A percentile compares a stretch with the other conserved stretches of the same genome.
Evolutionary conservation across 2,329 filamentous ascomycete species (phyloP).

Genomic region (Immersiporthe knoxdaviesiana): DNA sequence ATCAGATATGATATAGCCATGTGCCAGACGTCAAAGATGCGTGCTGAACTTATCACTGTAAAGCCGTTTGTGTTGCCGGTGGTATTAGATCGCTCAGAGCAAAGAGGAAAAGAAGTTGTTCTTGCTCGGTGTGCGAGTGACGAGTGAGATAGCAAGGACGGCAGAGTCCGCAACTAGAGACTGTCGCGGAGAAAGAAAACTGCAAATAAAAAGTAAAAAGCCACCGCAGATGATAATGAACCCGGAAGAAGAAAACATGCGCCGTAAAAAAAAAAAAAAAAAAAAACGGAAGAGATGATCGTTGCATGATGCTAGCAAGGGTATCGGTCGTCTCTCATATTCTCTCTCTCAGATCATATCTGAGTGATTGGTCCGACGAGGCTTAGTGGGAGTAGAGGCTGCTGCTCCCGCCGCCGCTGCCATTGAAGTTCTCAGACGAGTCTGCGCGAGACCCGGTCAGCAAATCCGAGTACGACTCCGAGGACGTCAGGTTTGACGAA

Average conservation of each 20-base stretch:
- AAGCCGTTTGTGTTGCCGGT: constrained; percentile 21
- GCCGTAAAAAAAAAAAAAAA: too few relatives aligned
- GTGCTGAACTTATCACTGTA: constrained; percentile 23
- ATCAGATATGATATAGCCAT: constrained; percentile 18
- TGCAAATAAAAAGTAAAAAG: background rate
- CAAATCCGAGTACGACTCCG: constrained; percentile 28
- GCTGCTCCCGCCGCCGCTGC: constrained; percentile 27
- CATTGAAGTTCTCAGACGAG: constrained; percentile 30
- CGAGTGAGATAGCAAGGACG: constrained; percentile 9
- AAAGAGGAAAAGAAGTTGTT: background rate
- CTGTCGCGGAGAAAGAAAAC: background rate
- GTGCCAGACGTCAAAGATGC: constrained; percentile 21
- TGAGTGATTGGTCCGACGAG: constrained; percentile 2
- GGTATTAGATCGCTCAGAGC: constrained; percentile 21
- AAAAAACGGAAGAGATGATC: constrained; percentile 22
- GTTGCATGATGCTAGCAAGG: constrained; percentile 16
- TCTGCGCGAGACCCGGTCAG: constrained; percentile 30
- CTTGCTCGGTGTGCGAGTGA: constrained; percentile 20
- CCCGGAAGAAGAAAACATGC: constrained; percentile 25
- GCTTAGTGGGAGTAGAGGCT: constrained; percentile 30
- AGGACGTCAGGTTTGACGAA: constrained; percentile 36
- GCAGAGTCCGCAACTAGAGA: constrained; percentile 15
- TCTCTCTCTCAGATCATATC: constrained; percentile 15
- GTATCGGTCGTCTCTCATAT: constrained; percentile 18
- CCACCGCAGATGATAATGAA: constrained; percentile 20